These are phyloP conservation scores for Fusarium marasasianum DNA, from an alignment of 2,329 filamentous ascomycete species.

Conservation along the genomic window DNA sequence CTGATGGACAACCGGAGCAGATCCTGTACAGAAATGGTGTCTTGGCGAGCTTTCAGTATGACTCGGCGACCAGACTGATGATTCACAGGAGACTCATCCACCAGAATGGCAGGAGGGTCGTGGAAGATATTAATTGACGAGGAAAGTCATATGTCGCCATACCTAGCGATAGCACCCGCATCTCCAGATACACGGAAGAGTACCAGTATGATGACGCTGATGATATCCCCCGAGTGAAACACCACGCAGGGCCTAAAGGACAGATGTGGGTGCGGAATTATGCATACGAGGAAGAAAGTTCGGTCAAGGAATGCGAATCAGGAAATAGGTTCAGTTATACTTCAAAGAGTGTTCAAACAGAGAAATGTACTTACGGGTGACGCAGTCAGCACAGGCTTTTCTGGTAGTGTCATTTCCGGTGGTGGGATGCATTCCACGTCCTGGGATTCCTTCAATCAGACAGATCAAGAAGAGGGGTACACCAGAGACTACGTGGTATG, in stretches of 20 bases:
- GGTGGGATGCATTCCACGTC: background rate
- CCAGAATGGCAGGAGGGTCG: background rate
- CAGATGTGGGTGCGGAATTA: background rate
- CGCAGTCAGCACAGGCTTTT: rapidly evolving
- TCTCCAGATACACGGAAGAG: background rate
- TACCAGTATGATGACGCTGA: background rate
- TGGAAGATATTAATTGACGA: background rate
- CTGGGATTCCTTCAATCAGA: background rate
- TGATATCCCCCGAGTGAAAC: background rate
- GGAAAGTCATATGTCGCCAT: background rate
- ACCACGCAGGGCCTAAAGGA: background rate
- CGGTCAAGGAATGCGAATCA: background rate
- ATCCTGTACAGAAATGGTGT: background rate
- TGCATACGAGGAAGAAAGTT: background rate
- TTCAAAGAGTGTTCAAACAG: background rate
- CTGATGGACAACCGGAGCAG: background rate
- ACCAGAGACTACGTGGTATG: background rate
- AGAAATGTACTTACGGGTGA: background rate
- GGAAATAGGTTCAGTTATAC: background rate
- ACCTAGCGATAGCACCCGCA: background rate
- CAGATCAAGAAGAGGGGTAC: background rate
- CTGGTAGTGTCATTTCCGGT: background rate
- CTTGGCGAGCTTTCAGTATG: background rate
- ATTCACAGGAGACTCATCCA: background rate
- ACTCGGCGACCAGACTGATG: background rate